Evolutionary conservation across 225 moss, liverwort and hornwort species (phyloP).

Genomic region (Marchantia paleacea): DNA sequence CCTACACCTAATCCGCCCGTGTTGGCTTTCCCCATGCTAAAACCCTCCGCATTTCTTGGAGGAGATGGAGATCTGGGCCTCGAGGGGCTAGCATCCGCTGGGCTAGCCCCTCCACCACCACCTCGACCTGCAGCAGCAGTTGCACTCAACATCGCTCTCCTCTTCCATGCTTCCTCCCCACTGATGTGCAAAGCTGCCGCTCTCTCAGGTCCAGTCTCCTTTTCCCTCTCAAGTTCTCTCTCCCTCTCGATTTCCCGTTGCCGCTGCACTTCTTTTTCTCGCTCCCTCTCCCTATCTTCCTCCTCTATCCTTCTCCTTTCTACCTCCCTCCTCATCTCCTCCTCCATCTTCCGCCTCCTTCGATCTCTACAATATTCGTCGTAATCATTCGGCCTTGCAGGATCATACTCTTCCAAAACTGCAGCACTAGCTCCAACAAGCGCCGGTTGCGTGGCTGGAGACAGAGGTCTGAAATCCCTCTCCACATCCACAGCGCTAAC

Average conservation of each 20-base stretch:
- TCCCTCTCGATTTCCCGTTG: conserved; percentile 72
- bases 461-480: conserved; percentile 33
- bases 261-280: conserved; percentile 61
- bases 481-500: conserved; percentile 32
- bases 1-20: conserved; percentile 49
- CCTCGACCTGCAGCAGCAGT: conserved; percentile 40
- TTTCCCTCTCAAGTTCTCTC: conserved; percentile 39
- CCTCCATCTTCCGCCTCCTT: conserved; percentile 81
- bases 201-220: conserved; percentile 60
- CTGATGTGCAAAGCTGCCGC: conserved; percentile 87
- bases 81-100: conserved; percentile 54
- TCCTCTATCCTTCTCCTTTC: conserved; percentile 84
- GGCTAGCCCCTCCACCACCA: conserved; percentile 21
- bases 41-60: conserved; percentile 77
- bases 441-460: conserved; percentile 60
- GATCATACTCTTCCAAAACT: conserved; percentile 94
- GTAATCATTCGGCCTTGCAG: conserved; percentile 88
- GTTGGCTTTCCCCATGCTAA: conserved; percentile 74
- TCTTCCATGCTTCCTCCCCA: conserved; percentile 99
- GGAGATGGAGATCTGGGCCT: conserved; percentile 88
- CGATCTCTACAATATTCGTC: conserved; percentile 94
- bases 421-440: conserved; percentile 82
- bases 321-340: conserved; percentile 90
- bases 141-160: conserved; percentile 90
- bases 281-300: conserved; percentile 75